Evolutionary conservation across 163 green algal genomes (phyloP).

Genomic region (Picocystis sp.): DNA sequence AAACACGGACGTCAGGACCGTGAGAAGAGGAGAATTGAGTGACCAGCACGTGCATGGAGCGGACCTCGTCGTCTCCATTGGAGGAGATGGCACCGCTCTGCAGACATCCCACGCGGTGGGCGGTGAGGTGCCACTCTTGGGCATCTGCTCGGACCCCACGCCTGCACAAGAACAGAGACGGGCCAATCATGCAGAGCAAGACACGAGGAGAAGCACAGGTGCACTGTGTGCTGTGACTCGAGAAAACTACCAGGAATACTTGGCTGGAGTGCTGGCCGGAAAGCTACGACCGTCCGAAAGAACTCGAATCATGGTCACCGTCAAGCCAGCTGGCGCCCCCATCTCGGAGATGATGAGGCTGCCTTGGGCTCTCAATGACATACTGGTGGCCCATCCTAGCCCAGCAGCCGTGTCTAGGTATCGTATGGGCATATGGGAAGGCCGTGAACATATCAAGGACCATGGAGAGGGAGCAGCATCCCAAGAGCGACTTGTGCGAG

Average conservation of each 20-base stretch:
- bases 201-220: not conserved
- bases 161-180: slow-evolving; percentile 3
- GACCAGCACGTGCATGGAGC: not conserved
- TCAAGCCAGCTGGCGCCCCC: not conserved
- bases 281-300: not conserved
- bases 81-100: slow-evolving; percentile 9
- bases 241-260: too few species aligned
- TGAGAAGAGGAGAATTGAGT: too few species aligned
- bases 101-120: not conserved
- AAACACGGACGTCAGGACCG: too few species aligned
- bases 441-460: slow-evolving; percentile 1
- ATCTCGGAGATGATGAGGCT: not conserved
- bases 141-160: too few species aligned
- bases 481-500: too few species aligned
- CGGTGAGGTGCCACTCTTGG: too few species aligned
- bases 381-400: slow-evolving; percentile 11
- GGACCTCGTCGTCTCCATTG: slow-evolving; percentile 9
- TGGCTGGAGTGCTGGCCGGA: too few species aligned
- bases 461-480: too few species aligned
- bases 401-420: slow-evolving; percentile 13
- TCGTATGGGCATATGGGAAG: slow-evolving; percentile 1
- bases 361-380: slow-evolving; percentile 11
- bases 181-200: not conserved
- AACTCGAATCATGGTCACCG: slow-evolving; percentile 3
- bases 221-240: too few species aligned